Evolutionary conservation across 176 grass and related monocot genomes (phyloP).

Genomic region (Zea mays): DNA sequence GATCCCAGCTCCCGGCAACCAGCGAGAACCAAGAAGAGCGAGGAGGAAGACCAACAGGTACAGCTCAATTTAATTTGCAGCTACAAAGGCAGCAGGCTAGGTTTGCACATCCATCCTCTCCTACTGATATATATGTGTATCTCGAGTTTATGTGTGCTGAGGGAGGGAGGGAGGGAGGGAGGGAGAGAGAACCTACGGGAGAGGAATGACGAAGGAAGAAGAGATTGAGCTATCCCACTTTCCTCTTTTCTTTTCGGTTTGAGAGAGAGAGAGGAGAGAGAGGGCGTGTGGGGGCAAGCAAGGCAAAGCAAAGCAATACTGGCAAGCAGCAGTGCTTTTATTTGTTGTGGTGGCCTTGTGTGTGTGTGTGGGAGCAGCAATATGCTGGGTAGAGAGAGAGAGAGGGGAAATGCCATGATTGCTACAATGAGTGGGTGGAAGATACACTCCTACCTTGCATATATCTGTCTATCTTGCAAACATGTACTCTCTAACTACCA

Average conservation of each 20-base stretch:
- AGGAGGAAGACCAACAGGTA: constrained; percentile 29
- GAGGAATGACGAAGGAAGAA: constrained; percentile 32
- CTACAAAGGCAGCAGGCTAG: constrained; percentile 24
- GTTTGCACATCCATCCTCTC: constrained; percentile 42
- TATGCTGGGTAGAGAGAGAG: constrained; percentile 5
- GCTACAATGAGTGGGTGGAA: constrained; percentile 87
- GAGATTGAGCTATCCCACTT: constrained; percentile 55
- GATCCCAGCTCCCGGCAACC: constrained; percentile 3
- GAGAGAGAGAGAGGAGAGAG: constrained; percentile 42
- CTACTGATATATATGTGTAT: constrained; percentile 35
- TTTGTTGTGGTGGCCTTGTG: constrained; percentile 46
- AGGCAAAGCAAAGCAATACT: constrained; percentile 5
- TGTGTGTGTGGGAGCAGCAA: constrained; percentile 43
- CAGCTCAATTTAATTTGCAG: constrained; percentile 15
- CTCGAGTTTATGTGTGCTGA: no score
- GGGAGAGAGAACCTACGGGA: background rate
- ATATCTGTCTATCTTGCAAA: constrained; percentile 19
- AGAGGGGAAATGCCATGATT: constrained; percentile 56
- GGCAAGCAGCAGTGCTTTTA: constrained; percentile 21
- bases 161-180: background rate
- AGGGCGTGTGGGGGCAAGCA: constrained; percentile 46
- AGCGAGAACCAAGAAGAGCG: constrained; percentile 15
- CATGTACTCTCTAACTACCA: background rate
- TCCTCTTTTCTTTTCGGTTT: constrained; percentile 49
- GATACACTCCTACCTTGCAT: constrained; percentile 41